Evolutionary conservation across 2,329 filamentous ascomycete species (phyloP), one percentile per base, ranked within the genome.

Genomic region (Tympanopsis confertula): DNA sequence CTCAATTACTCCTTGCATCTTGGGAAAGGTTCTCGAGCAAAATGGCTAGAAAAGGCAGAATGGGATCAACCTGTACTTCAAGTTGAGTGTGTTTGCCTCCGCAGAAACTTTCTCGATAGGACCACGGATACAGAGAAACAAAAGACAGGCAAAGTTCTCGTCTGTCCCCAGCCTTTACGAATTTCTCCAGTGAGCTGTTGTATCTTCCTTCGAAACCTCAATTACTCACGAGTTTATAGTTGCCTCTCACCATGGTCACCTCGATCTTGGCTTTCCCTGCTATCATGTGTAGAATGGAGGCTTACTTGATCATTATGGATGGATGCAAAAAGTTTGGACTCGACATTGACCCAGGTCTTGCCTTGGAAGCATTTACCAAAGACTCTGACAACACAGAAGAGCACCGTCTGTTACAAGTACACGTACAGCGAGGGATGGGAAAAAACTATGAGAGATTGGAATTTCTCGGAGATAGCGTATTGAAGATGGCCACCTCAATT

Each of bases 401-500:
- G 26, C 73, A 86, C 42, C 67, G 65, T 1, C 64, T 71, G 22
- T 69, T 81, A 40, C 74, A 82, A 28, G 59, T 86, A 38, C 84
- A 87, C 46, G 78, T 88, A 35, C 83, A 87, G 47, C 66, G 72
- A 35, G 88, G 87, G 3, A 94, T 94, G 86, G 86, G 87, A 1
- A 81, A 80, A 28, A 96, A 96, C 48, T 98, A 98, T 50, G 91
- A 98, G 56, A 75, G 91, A 12, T 69, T 96, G 0, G 91, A 98
- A 50, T 94, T 95, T 42, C 68, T 96, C 2, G 91, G 91, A 0
- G 91, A 98, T 54, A 84, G 82, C 22, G 94, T 95, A 50, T 68
- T 98, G 41, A 98, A 98, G 59, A 89, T 95, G 79, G 86, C 85
- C 10, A 95, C 89, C 0, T 89, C 88, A 0, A 87, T 98, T 38